Evolutionary conservation across 2,329 filamentous ascomycete genomes (phyloP).

Genomic region (Hawksworthiomyces lignivorus): DNA sequence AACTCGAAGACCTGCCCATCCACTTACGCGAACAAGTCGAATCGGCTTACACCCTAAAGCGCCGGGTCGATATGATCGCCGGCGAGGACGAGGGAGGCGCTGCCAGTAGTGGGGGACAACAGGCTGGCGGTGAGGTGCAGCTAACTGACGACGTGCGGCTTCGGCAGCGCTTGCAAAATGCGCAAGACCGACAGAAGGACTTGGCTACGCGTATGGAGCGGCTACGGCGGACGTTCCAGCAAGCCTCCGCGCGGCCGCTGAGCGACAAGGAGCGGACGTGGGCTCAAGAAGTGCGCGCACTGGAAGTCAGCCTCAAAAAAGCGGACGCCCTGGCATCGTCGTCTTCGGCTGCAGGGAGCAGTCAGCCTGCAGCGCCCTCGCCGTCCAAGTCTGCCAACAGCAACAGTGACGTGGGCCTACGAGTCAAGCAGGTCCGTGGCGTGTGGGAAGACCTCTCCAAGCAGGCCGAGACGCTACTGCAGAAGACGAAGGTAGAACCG

Average conservation of each 20-base stretch:
- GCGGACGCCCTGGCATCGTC: constrained; percentile 17
- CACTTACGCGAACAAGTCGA: constrained; percentile 62
- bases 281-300: constrained; percentile 32
- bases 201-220: constrained; percentile 53
- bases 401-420: constrained; percentile 40
- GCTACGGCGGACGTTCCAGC: constrained; percentile 43
- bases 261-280: constrained; percentile 55
- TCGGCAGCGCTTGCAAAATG: constrained; percentile 48
- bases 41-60: constrained; percentile 57
- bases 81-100: constrained; percentile 38
- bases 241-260: constrained; percentile 41
- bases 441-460: constrained; percentile 45
- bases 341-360: not conserved
- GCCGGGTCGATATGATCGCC: constrained; percentile 58
- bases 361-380: constrained; percentile 18
- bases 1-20: constrained; percentile 58
- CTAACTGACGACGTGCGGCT: constrained; percentile 49
- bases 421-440: constrained; percentile 48
- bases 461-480: constrained; percentile 41
- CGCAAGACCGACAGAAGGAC: constrained; percentile 47
- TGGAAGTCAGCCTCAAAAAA: constrained; percentile 31
- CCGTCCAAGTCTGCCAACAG: constrained; percentile 21
- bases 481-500: no score
- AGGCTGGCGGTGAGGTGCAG: constrained; percentile 27
- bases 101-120: not conserved